These are phyloP conservation scores for Fusarium sp. DNA, from an alignment of 2,329 filamentous ascomycete species.

Conservation along the genomic window DNA sequence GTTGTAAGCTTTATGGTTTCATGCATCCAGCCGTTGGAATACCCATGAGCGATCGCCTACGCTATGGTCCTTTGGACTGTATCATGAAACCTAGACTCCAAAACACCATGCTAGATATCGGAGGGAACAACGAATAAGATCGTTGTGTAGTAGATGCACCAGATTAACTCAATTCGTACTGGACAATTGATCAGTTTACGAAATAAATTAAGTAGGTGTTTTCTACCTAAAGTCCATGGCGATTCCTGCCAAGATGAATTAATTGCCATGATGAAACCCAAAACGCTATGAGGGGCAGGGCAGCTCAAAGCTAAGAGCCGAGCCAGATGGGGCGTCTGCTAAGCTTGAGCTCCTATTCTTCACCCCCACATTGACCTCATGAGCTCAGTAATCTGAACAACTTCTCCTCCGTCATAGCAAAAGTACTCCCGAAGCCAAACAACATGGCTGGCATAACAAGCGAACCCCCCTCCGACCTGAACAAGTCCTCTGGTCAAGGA, in stretches of 20 bases:
- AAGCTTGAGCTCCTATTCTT: conserved; percentile 39
- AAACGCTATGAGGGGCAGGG: conserved; percentile 39
- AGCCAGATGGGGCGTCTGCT: conserved; percentile 41
- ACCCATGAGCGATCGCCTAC: conserved; percentile 18
- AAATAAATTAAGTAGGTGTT: too few relatives aligned
- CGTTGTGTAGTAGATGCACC: too few relatives aligned
- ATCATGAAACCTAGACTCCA: conserved; percentile 30
- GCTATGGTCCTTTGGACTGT: conserved; percentile 25
- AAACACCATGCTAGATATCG: conserved; percentile 12
- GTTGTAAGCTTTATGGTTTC: neutral
- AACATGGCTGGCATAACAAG: conserved; percentile 50
- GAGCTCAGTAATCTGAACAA: conserved; percentile 21
- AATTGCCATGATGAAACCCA: conserved; percentile 29
- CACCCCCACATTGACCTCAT: conserved; percentile 49
- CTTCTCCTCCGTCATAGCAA: conserved; percentile 18
- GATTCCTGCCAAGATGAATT: neutral
- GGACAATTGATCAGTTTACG: accelerated
- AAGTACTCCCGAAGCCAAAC: conserved; percentile 3
- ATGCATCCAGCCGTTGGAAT: neutral
- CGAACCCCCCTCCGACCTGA: conserved; percentile 64
- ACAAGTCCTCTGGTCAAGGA: conserved; percentile 57
- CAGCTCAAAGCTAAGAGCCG: conserved; percentile 28
- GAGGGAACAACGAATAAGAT: neutral
- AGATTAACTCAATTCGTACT: neutral
- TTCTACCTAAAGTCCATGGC: neutral